Base-by-base conservation (phyloP, 257 asterid genomes). In the Rubia yunnanensis region DNA sequence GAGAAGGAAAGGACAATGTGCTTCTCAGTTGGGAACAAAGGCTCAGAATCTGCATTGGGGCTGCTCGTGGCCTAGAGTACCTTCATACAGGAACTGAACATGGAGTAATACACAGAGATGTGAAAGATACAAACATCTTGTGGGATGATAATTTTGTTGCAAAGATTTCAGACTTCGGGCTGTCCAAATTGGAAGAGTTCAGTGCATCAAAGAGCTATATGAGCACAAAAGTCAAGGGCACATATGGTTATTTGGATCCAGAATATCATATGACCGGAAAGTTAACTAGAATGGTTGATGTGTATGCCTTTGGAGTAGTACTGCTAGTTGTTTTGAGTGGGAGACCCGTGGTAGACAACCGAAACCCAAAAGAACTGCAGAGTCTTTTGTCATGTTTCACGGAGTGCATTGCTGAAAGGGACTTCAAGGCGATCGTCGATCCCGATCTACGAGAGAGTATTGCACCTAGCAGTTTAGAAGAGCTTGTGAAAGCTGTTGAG, bases 151-250 rank as follows among this genome's bases (percentile, higher is more conserved):
- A 72, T 22, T 50, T 72, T 7, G 65, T 50, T 6, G 77, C 77
- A 17, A 72, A 67, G 57, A 26, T 72, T 72, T 60, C 77, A 50
- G 72, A 72, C 60, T 72, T 72, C 17, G 77, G 77, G 20, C 68
- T 72, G 18, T 67, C 69, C 28, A 66, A 60, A 53, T 18, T 72
- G 9, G 72, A 67, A 50, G 38, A 50, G 7, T 14, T 39, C 22
- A 56, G 30, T 20, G 35, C 59, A 59, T 26, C 68, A 32, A 50
- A 50, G 28, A 44, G 60, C 52, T 23, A 36, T 49, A 14, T 72
- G 15, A 49, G 26, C 65, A 24, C 69, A 41, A 72, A 66, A 5
- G 69, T 72, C 9, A 66, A 38, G 56, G 77, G 72, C 28, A 48
- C 77, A 0, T 2, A 0, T 52, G 77, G 77, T 1, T 72, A 49